phyloP scores from a whole-genome alignment of 805 yeast species.

The Candida boidinii region DNA sequence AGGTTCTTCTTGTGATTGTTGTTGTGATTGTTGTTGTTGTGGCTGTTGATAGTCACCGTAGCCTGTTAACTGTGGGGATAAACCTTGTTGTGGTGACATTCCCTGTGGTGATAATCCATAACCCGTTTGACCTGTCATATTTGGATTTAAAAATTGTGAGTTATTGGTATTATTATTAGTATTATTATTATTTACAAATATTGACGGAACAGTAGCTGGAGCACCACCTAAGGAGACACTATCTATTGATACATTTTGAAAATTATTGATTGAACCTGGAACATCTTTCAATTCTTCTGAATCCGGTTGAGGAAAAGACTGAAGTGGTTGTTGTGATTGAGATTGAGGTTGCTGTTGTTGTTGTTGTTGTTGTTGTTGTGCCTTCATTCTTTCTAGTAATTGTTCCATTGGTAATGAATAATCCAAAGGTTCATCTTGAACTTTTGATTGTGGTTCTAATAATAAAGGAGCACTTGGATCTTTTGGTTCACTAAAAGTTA shows the following conservation, averaged over 20 bases:
- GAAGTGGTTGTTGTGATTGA: slow-evolving; percentile 6
- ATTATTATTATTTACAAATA: slow-evolving; percentile 6
- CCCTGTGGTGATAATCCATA: slow-evolving; percentile 1
- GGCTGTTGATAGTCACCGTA: background rate
- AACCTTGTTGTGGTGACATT: slow-evolving; percentile 6
- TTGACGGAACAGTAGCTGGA: slow-evolving; percentile 42
- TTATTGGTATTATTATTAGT: no score
- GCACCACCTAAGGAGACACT: slow-evolving; percentile 67
- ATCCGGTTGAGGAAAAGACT: slow-evolving; percentile 10
- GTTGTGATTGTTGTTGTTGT: no score
- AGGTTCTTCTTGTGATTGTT: background rate
- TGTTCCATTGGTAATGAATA: slow-evolving; percentile 73
- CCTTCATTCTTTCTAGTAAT: slow-evolving; percentile 38
- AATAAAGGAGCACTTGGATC: slow-evolving; percentile 1
- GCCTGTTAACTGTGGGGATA: slow-evolving; percentile 9
- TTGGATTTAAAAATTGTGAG: background rate
- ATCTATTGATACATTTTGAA: slow-evolving; percentile 72
- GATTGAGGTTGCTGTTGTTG: slow-evolving; percentile 18
- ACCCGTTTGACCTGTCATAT: no score
- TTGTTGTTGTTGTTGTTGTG: slow-evolving; percentile 8
- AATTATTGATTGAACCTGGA: slow-evolving; percentile 67
- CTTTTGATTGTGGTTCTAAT: background rate
- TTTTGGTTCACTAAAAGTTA: slow-evolving; percentile 11
- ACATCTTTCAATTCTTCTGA: slow-evolving; percentile 56
- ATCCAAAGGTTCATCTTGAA: slow-evolving; percentile 43